These are phyloP conservation scores for Exophiala dermatitidis DNA, from an alignment of 2,329 filamentous ascomycete genomes.

Conservation along the genomic window DNA sequence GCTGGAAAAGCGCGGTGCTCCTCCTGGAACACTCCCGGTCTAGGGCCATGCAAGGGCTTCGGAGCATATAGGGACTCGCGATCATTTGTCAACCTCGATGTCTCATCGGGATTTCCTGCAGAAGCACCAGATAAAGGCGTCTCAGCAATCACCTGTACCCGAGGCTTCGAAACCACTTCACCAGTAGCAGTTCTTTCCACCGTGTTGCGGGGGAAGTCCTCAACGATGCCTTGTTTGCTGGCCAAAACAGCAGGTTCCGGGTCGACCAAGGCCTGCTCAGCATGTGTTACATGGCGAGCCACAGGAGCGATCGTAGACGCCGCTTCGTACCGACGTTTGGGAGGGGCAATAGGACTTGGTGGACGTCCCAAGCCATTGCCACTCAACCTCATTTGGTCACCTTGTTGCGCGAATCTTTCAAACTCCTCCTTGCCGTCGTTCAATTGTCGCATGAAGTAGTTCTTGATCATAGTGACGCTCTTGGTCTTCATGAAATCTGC, in stretches of 20 bases:
- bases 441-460: conserved; percentile 42
- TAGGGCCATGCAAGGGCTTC: conserved; percentile 36
- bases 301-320: conserved; percentile 35
- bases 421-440: conserved; percentile 40
- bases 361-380: conserved; percentile 40
- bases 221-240: conserved; percentile 29
- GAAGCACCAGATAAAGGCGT: conserved; percentile 6
- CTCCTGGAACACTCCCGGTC: conserved; percentile 40
- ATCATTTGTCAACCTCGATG: conserved; percentile 28
- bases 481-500: conserved; percentile 47
- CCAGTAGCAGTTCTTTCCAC: conserved; percentile 17
- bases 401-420: conserved; percentile 37
- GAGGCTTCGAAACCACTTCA: conserved; percentile 19
- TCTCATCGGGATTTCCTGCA: conserved; percentile 30
- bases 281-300: conserved; percentile 28
- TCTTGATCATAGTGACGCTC: conserved; percentile 48
- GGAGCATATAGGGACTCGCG: conserved; percentile 30
- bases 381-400: conserved; percentile 40
- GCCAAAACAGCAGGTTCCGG: conserved; percentile 34
- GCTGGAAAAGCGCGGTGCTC: conserved; percentile 30
- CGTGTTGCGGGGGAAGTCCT: conserved; percentile 23
- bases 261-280: conserved; percentile 32
- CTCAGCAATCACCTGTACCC: conserved; percentile 13
- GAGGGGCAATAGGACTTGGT: conserved; percentile 37
- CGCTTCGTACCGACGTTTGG: conserved; percentile 44